Base-by-base conservation (phyloP, 306 rosid species). In the Glycyrrhiza uralensis region DNA sequence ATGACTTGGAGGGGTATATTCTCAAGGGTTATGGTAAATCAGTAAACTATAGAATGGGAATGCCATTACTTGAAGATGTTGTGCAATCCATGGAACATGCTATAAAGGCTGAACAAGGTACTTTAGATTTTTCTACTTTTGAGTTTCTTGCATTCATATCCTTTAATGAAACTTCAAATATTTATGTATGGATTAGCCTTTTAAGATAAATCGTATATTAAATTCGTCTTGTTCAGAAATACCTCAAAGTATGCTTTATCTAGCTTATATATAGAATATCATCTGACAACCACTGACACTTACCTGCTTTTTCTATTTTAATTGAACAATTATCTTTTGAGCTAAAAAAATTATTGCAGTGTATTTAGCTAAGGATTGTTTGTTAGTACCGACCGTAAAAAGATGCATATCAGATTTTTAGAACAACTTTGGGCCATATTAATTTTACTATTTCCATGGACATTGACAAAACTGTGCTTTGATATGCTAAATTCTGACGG, bases 21-120 rank as follows among this genome's bases (percentile, higher is more conserved):
- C 81, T 92, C 77, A 92, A 92, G 83, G 98, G 98, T 26, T 92
- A 92, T 86, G 98, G 98, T 18, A 83, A 92, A 6, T 82, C 96
- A 57, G 1, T 92, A 70, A 92, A 90, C 79, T 92, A 88, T 59
- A 82, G 85, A 79, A 90, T 92, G 98, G 98, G 98, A 74, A 61
- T 85, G 73, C 92, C 95, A 17, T 81, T 92, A 67, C 92, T 92
- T 60, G 74, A 88, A 72, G 98, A 92, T 79, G 87, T 92, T 77
- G 75, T 90, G 72, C 75, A 44, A 74, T 90, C 96, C 79, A 86
- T 92, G 96, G 89, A 90, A 68, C 80, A 83, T 49, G 98, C 92
- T 61, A 82, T 89, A 57, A 74, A 41, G 63, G 95, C 98, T 77
- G 50, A 86, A 64, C 84, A 90, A 90, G 96, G 96, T 92, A 67